Evolutionary conservation across 176 grass and related monocot species (phyloP).

Genomic region (Phyllostachys edulis): DNA sequence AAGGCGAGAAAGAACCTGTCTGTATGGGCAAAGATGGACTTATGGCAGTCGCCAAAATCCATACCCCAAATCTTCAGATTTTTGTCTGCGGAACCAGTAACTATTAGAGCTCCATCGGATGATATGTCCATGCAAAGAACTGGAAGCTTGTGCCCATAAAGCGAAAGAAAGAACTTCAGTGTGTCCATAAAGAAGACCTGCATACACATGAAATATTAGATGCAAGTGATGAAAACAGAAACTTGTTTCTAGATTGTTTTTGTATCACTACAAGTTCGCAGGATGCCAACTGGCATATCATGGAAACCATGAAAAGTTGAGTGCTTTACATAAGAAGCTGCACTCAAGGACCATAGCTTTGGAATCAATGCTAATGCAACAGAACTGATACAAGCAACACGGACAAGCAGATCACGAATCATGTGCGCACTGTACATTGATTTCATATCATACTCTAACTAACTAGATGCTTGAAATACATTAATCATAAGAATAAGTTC

Average conservation of each 20-base stretch:
- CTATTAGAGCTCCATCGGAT: conserved; percentile 81
- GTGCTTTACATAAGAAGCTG: background rate
- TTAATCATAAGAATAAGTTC: background rate
- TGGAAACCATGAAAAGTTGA: background rate
- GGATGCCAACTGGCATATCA: conserved; percentile 5
- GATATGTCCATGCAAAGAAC: conserved; percentile 98
- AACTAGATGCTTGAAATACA: conserved; percentile 11
- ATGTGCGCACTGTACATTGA: background rate
- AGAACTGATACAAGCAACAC: background rate
- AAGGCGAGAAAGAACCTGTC: conserved; percentile 55
- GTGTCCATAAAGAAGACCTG: conserved; percentile 89
- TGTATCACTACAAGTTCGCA: background rate
- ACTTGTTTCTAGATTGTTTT: conserved; percentile 7
- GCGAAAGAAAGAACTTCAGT: conserved; percentile 33
- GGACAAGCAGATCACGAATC: background rate
- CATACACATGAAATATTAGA: conserved; percentile 35
- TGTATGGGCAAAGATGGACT: conserved; percentile 81
- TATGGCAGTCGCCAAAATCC: conserved; percentile 96
- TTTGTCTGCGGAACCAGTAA: conserved; percentile 94
- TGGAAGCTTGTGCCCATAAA: conserved; percentile 88
- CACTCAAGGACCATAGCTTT: background rate
- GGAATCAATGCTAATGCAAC: background rate
- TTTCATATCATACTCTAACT: background rate
- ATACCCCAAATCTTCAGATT: conserved; percentile 96
- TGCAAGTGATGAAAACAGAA: conserved; percentile 2